Evolutionary conservation across 768 basidiomycete genomes (phyloP).

Genomic region (Dentipellis fragilis): DNA sequence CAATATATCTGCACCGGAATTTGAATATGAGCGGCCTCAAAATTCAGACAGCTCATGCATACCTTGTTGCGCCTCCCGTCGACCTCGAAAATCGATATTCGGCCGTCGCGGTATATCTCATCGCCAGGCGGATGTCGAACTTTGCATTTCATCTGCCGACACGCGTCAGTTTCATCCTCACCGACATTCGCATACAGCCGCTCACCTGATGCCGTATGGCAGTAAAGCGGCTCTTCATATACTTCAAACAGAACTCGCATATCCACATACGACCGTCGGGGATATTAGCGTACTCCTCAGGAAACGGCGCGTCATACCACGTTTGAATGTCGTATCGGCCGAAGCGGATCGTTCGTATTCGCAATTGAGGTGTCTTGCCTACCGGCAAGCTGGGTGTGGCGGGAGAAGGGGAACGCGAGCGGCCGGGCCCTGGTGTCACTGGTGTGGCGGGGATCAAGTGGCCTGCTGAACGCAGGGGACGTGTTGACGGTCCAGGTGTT

Average conservation of each 20-base stretch:
- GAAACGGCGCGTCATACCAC: conserved; percentile 98
- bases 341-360: conserved; percentile 84
- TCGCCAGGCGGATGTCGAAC: conserved; percentile 93
- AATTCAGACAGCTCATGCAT: not conserved
- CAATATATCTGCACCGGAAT: conserved; percentile 72
- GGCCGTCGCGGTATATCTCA: conserved; percentile 90
- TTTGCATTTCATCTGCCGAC: conserved; percentile 82
- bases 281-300: conserved; percentile 90
- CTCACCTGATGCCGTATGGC: conserved; percentile 78
- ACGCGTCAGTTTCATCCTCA: not conserved
- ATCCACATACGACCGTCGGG: conserved; percentile 92
- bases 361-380: conserved; percentile 28
- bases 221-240: conserved; percentile 91
- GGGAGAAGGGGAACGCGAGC: conserved; percentile 24
- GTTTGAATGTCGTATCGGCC: conserved; percentile 90
- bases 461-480: conserved; percentile 52
- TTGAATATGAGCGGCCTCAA: not conserved
- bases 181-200: not conserved
- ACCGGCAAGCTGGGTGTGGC: conserved; percentile 23
- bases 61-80: conserved; percentile 98
- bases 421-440: conserved; percentile 10
- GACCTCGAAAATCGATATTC: conserved; percentile 90
- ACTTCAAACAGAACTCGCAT: conserved; percentile 97
- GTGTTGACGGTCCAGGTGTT: conserved; percentile 46
- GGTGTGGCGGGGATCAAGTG: conserved; percentile 28